Conservation (phyloP, 495 filamentous ascomycete species). For the Saxophila tyrrhenica region DNA sequence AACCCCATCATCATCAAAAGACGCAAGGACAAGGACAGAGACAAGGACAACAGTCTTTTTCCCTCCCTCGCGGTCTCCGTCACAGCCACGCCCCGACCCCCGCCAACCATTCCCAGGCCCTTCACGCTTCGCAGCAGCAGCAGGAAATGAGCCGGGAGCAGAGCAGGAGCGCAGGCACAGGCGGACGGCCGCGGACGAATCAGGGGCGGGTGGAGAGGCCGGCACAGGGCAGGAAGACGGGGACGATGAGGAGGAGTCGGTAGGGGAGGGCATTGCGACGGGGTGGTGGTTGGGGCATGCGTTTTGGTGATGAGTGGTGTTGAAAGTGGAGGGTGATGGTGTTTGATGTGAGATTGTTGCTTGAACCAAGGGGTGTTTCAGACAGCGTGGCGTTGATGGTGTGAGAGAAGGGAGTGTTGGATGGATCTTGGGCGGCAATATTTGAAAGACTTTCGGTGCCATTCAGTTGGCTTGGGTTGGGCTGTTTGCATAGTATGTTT, state of each 20-base stretch:
- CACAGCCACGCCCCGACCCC: not conserved
- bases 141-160: not conserved
- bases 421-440: not conserved
- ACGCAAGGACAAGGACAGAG: not conserved
- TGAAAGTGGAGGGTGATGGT: no score
- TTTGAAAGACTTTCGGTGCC: not conserved
- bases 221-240: not conserved
- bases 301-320: not conserved
- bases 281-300: not conserved
- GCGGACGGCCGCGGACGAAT: not conserved
- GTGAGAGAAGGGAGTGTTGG: no score
- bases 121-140: not conserved
- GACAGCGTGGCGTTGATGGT: no score
- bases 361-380: no score
- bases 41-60: slow-evolving; percentile 9
- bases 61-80: slow-evolving; percentile 7
- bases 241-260: not conserved
- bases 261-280: not conserved
- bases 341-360: no score
- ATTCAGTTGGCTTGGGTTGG: not conserved
- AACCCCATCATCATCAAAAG: not conserved
- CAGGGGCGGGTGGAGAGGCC: not conserved
- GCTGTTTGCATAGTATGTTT: no score
- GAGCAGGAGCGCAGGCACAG: not conserved
- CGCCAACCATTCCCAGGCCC: not conserved